These are phyloP conservation scores for Dactylorhiza incarnata DNA, from an alignment of 106 monocot species.

Conservation along the genomic window DNA sequence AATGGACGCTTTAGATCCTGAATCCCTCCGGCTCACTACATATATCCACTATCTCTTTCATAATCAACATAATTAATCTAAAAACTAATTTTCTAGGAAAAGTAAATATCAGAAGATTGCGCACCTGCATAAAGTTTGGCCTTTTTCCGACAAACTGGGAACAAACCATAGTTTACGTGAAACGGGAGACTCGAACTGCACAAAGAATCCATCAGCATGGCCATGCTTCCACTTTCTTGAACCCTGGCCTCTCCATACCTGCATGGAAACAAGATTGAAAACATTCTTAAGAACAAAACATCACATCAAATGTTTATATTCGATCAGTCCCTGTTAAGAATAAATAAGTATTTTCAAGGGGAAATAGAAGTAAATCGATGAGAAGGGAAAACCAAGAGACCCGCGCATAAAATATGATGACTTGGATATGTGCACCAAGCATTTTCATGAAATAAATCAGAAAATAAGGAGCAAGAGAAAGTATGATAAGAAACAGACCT, in stretches of 20 bases:
- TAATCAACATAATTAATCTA: background rate
- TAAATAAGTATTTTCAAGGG: background rate
- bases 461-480: background rate
- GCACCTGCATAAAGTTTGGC: slow-evolving; percentile 69
- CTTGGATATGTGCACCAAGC: background rate
- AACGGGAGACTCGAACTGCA: slow-evolving; percentile 79
- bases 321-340: background rate
- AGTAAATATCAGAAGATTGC: background rate
- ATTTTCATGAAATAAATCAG: background rate
- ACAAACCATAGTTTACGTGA: slow-evolving; percentile 87
- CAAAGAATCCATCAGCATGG: slow-evolving; percentile 90
- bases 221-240: slow-evolving; percentile 96
- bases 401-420: background rate
- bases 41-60: background rate
- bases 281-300: background rate
- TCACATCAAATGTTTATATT: background rate
- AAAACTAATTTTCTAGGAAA: background rate
- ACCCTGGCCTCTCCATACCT: slow-evolving; percentile 99
- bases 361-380: background rate
- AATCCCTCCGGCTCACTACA: background rate
- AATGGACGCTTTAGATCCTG: background rate
- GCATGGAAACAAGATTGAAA: slow-evolving; percentile 2
- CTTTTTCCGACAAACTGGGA: slow-evolving; percentile 73
- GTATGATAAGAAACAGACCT: slow-evolving; percentile 34
- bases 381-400: background rate